Percentiles rank a stretch among this genome's conserved stretches.
Evolutionary conservation across 1,284 basidiomycete genomes (phyloP).

Genomic region (Salmacisia buchloeana): DNA sequence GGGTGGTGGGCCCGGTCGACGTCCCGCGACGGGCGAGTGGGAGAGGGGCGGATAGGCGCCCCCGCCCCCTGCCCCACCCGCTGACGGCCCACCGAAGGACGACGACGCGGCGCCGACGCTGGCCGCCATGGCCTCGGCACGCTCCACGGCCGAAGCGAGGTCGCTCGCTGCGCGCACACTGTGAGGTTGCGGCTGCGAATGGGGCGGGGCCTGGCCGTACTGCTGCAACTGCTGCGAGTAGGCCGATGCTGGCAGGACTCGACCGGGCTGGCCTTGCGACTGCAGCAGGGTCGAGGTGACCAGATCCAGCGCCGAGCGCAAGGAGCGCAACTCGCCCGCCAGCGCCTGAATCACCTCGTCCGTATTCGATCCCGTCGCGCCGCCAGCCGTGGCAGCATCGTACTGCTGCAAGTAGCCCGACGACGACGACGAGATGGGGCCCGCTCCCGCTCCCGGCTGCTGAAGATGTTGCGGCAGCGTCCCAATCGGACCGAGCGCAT

Average conservation of each 20-base stretch:
- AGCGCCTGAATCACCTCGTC: conserved; percentile 1
- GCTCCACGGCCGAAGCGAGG: not conserved
- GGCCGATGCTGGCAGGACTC: not conserved
- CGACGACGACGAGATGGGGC: not conserved
- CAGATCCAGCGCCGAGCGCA: not conserved
- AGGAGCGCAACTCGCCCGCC: conserved; percentile 2
- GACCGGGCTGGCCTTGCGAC: not conserved
- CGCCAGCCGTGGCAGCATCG: not conserved
- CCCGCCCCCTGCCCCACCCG: no score
- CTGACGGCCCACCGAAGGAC: no score
- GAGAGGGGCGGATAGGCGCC: not conserved
- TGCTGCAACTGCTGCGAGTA: not conserved
- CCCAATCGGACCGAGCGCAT: no score
- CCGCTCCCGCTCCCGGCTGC: not conserved
- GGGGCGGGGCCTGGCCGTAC: no score
- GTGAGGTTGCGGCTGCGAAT: not conserved
- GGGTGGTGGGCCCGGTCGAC: not conserved
- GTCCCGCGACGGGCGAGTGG: not conserved
- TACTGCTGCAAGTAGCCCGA: not conserved
- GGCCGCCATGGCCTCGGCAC: not conserved
- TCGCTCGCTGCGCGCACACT: not conserved
- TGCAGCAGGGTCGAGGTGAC: conserved; percentile 1
- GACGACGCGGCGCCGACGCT: not conserved
- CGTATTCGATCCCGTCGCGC: not conserved
- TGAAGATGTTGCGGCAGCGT: no score